Evolutionary conservation across 345 rosid genomes (phyloP).

Genomic region (Turritis glabra): DNA sequence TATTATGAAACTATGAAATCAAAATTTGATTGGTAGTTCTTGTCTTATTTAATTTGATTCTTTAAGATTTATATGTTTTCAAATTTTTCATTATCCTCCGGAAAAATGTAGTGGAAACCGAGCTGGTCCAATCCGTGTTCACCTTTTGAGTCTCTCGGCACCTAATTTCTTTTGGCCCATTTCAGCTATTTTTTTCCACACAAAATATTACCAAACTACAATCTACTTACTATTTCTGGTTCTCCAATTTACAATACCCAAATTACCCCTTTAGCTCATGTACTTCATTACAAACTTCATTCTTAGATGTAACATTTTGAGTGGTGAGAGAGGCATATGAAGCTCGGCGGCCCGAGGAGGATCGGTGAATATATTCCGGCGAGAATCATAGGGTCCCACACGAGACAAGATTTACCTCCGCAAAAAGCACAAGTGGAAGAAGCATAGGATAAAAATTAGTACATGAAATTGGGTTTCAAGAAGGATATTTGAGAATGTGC

Average conservation of each 20-base stretch:
- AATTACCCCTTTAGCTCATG: neutral
- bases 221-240: constrained; percentile 24
- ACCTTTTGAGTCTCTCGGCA: constrained; percentile 37
- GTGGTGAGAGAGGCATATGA: constrained; percentile 6
- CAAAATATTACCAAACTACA: constrained; percentile 19
- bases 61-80: constrained; percentile 27
- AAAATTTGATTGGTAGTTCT: constrained; percentile 8
- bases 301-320: neutral
- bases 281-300: constrained; percentile 11
- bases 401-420: constrained; percentile 26
- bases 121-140: constrained; percentile 60
- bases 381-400: constrained; percentile 27
- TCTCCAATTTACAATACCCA: neutral
- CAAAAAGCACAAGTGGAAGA: constrained; percentile 55
- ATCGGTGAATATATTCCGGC: constrained; percentile 18
- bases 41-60: neutral
- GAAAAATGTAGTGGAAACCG: constrained; percentile 51
- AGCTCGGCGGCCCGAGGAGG: constrained; percentile 17
- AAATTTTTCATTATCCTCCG: constrained; percentile 32
- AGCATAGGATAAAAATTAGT: constrained; percentile 48
- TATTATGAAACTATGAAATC: constrained; percentile 24
- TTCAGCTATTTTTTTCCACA: constrained; percentile 38
- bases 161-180: constrained; percentile 39
- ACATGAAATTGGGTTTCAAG: constrained; percentile 27
- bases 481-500: constrained; percentile 70